Evolutionary conservation across 345 rosid genomes (phyloP), one percentile per base, ranked within the genome.

Genomic region (Corchorus capsularis): DNA sequence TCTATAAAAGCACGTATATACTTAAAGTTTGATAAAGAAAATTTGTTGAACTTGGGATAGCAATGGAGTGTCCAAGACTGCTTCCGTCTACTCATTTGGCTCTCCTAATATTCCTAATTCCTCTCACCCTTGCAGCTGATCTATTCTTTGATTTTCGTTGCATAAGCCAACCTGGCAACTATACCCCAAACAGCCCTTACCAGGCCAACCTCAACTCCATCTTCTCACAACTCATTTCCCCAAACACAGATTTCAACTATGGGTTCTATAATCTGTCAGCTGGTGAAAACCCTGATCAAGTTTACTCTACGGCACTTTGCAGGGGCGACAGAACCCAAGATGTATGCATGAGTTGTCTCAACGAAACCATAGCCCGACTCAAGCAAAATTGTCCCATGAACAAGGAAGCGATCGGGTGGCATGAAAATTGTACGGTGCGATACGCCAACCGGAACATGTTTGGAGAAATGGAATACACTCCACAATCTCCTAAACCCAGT

Each of bases 371-470:
- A 8, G 17, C 63, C n/a, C 52, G 63, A 49, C 74, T 85, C 8
- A 56, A 75, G 57, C 50, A 77, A 3, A 47, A 16, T n/a, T 85
- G 90, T 67, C 85, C 88, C 16, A 71, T 63, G 56, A 79, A 82
- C 22, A 79, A 79, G 45, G 85, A 73, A n/a, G 84, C 82, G 32
- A 27, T 81, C 39, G 61, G 82, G 2, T 82, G 84, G 83, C 83
- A 83, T 27, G 86, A 82, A 0, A 72, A 74, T 74, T 87, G 90
- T 69, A 57, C 75, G 78, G 49, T 90, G 39, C 83, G 84, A 22
- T 90, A 86, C 74, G 81, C 89, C 12, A 83, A 84, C 69, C 69
- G 67, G 7, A 19, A 79, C 45, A 72, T 86, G n/a, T 79, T 73
- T 43, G 71, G 79, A 16, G 39, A 9, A 7, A 32, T 81, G 61